Conservation (phyloP, 331 rosid species). For the Prunus yedoensis region DNA sequence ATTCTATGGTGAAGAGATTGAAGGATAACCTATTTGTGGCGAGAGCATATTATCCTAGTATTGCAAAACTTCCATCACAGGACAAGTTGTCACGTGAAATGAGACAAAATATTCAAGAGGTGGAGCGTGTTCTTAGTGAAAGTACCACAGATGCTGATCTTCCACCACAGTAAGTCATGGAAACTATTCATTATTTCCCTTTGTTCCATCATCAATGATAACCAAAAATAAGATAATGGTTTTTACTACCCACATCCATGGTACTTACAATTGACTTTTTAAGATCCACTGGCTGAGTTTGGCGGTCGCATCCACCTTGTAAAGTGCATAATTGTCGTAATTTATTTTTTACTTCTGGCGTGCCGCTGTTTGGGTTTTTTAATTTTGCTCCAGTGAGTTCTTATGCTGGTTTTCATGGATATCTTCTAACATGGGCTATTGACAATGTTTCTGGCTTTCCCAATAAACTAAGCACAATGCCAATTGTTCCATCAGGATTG, state of each 20-base stretch:
- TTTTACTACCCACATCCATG: not conserved
- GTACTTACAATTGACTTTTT: not conserved
- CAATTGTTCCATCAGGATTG: constrained; percentile 57
- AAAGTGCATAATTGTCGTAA: not conserved
- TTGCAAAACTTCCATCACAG: constrained; percentile 81
- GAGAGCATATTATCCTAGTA: constrained; percentile 89
- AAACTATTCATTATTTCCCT: constrained; percentile 21
- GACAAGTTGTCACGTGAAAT: constrained; percentile 72
- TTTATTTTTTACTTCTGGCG: not conserved
- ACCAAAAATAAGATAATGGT: not conserved
- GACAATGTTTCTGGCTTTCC: not conserved
- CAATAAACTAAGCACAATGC: constrained; percentile 21
- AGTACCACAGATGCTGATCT: constrained; percentile 85
- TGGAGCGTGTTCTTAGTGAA: constrained; percentile 93
- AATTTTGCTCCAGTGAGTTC: not conserved
- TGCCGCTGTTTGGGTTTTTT: not conserved
- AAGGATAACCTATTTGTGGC: constrained; percentile 96
- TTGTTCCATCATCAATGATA: constrained; percentile 10
- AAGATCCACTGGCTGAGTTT: constrained; percentile 5
- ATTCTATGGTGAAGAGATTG: constrained; percentile 72
- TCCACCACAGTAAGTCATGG: constrained; percentile 73
- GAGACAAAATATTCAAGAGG: constrained; percentile 88
- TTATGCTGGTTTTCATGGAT: not conserved
- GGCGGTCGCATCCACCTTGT: not conserved
- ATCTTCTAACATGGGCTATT: not conserved